These are phyloP conservation scores for Calocera cornea DNA, from an alignment of 768 basidiomycete genomes.

Conservation along the genomic window DNA sequence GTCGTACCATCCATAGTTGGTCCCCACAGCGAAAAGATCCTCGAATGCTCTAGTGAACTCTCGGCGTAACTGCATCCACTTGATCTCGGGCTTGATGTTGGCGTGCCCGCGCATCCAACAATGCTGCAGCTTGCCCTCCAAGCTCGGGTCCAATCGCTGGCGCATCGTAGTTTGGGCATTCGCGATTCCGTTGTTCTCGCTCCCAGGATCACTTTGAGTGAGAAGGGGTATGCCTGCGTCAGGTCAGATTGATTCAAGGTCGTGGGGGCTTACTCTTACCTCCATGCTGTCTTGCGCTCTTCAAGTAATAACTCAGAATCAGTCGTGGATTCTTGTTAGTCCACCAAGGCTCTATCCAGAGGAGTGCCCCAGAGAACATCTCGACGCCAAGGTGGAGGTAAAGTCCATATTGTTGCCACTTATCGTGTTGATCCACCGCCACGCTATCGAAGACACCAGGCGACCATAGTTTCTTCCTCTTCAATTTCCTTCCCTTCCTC, in stretches of 20 bases:
- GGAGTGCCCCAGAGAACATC: neutral
- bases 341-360: neutral
- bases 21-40: neutral
- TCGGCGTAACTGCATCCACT: constrained; percentile 22
- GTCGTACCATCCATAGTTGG: neutral
- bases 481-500: constrained; percentile 17
- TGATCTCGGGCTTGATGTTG: constrained; percentile 34
- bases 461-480: constrained; percentile 25
- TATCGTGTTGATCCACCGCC: constrained; percentile 35
- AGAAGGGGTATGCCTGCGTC: constrained; percentile 23
- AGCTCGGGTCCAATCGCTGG: constrained; percentile 29
- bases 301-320: neutral
- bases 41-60: neutral
- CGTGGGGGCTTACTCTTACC: constrained; percentile 21
- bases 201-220: constrained; percentile 34
- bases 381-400: constrained; percentile 19
- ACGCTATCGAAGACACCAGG: constrained; percentile 33
- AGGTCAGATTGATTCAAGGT: constrained; percentile 17
- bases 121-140: constrained; percentile 31
- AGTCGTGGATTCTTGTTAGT: neutral
- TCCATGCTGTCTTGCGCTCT: constrained; percentile 15
- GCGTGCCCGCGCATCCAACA: constrained; percentile 25
- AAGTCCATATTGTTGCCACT: constrained; percentile 32
- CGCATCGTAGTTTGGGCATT: constrained; percentile 32
- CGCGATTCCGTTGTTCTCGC: constrained; percentile 34